Evolutionary conservation across 306 rosid genomes (phyloP).

Genomic region (Corylus americana): DNA sequence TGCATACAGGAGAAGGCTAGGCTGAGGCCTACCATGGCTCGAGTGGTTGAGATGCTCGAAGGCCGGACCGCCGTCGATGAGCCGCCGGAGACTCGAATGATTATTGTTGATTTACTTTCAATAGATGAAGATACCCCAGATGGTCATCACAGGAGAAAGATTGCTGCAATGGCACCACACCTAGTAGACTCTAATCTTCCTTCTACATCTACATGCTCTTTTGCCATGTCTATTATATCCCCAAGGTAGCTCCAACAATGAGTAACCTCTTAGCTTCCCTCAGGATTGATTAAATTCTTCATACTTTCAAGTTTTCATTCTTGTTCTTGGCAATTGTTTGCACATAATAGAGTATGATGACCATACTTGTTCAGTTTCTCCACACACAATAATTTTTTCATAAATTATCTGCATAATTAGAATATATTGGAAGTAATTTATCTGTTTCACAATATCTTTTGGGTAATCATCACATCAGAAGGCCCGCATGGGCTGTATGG

Average conservation of each 20-base stretch:
- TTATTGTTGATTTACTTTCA: constrained; percentile 57
- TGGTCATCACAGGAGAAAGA: constrained; percentile 16
- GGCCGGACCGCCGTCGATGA: constrained; percentile 57
- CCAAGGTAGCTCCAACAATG: constrained; percentile 16
- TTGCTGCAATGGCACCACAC: constrained; percentile 28
- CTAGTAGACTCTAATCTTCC: constrained; percentile 16
- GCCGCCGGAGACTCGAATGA: constrained; percentile 78
- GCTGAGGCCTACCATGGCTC: constrained; percentile 65
- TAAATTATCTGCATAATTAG: not conserved
- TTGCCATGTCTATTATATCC: constrained; percentile 46
- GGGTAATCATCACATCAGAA: no score
- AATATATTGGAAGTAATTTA: no score
- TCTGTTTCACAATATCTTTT: no score
- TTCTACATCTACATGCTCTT: constrained; percentile 36
- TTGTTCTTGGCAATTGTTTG: not conserved
- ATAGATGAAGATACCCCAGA: constrained; percentile 41
- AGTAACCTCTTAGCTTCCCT: not conserved
- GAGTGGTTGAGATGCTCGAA: constrained; percentile 85
- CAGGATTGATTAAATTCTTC: not conserved
- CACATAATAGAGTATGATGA: not conserved
- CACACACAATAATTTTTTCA: not conserved
- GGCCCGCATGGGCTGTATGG: no score
- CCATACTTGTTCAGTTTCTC: not conserved
- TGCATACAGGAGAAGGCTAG: constrained; percentile 85
- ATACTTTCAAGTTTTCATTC: not conserved